phyloP scores from a whole-genome alignment of 106 monocot species.

The Dioscorea zingiberensis region DNA sequence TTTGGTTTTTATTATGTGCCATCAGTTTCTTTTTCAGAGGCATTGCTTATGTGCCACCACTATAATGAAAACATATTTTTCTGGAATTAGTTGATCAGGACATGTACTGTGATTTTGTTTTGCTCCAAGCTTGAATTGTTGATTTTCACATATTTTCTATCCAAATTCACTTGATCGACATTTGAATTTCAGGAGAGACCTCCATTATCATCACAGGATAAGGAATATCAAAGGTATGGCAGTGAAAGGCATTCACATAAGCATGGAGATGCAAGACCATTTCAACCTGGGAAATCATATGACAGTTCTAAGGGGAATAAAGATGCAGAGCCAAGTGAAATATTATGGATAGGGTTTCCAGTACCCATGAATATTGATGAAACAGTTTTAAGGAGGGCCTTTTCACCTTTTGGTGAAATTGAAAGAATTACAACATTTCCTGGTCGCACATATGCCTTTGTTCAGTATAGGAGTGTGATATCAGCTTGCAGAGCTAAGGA shows the following conservation, averaged over 20 bases:
- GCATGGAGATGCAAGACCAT: slow-evolving; percentile 34
- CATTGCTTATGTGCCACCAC: no score
- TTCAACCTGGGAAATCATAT: slow-evolving; percentile 17
- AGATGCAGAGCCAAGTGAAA: slow-evolving; percentile 76
- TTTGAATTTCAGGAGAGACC: slow-evolving; percentile 67
- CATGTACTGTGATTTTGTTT: no score
- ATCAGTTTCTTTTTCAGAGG: no score
- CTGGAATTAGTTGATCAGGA: no score
- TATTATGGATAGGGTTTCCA: slow-evolving; percentile 93
- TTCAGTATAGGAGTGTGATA: slow-evolving; percentile 51
- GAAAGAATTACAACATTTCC: slow-evolving; percentile 77
- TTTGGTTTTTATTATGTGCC: no score
- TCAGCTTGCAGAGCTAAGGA: slow-evolving; percentile 94
- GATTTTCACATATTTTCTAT: no score
- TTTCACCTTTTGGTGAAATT: slow-evolving; percentile 88
- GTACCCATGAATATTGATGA: slow-evolving; percentile 60
- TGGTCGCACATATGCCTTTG: slow-evolving; percentile 82
- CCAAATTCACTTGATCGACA: slow-evolving; percentile 21
- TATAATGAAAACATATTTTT: no score
- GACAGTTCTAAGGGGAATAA: slow-evolving; percentile 38
- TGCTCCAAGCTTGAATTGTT: no score
- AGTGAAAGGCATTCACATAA: slow-evolving; percentile 33
- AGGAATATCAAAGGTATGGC: slow-evolving; percentile 31
- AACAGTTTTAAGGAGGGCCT: slow-evolving; percentile 51
- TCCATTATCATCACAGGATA: slow-evolving; percentile 39